Evolutionary conservation across 1,284 basidiomycete species (phyloP), one percentile per base, ranked within the genome.

Genomic region (Erythrobasidium hasegawianum): DNA sequence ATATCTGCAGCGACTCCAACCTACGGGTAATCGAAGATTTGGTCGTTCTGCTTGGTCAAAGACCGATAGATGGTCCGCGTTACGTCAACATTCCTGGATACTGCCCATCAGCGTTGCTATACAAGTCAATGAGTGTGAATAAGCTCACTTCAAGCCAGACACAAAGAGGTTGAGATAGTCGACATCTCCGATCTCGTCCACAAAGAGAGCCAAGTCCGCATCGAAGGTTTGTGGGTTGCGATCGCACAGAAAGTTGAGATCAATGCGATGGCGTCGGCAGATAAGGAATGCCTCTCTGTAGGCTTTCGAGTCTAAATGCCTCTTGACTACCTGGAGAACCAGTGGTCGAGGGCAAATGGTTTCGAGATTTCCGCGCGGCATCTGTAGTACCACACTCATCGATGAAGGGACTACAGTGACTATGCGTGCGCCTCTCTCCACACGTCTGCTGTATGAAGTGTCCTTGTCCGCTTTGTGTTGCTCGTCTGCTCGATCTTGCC

Each of bases 361-460:
- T 80, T 99, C 96, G 61, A 99, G 76, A 77, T 98, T 98, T 0
- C 96, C 96, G 71, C 96, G 81, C 0, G 95, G 96, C 93, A 98
- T 98, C 79, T 99, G 96, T 13, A 99, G 79, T 0, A 98, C 88
- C 16, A 97, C 78, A 70, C 83, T 87, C 90, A 96, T 97, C 9
- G 85, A 80, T 69, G 87, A 90, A 1, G 91, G 87, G 0, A 94
- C 87, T 11, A 87, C 87, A 0, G 86, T 85, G 1, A 96, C 90
- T 27, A 95, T 91, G 64, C 86, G 80, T 0, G 89, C 87, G 0
- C 93, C 93, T 53, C 94, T 80, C 77, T 97, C 93, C 0, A 96
- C 83, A n/a, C 88, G 82, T 47, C 93, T 82, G 16, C 81, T 83
- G 52, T 70, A 69, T 4, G 41, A 43, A 5, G 39, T 58, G 7